Percentiles rank a stretch among this genome's conserved stretches.
phyloP scores from a whole-genome alignment of 345 rosid species.

The Heritiera fomes region DNA sequence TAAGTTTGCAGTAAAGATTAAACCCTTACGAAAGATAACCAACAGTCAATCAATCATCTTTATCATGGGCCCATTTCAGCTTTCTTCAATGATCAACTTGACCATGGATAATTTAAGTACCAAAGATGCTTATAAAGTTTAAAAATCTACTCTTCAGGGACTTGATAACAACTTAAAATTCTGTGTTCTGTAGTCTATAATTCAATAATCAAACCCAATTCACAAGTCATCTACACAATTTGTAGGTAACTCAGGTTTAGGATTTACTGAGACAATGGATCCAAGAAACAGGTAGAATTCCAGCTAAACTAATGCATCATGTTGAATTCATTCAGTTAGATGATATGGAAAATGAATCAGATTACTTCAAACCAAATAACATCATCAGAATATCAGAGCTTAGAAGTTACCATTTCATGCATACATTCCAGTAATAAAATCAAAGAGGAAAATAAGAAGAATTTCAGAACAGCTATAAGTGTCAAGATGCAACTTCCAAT shows the following conservation, averaged over 20 bases:
- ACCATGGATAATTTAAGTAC: no score
- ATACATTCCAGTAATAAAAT: neutral
- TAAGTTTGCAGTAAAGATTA: neutral
- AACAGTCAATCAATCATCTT: neutral
- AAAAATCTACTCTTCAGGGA: no score
- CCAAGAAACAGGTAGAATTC: neutral
- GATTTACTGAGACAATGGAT: neutral
- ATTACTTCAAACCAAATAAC: neutral
- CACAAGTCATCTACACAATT: neutral
- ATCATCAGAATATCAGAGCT: neutral
- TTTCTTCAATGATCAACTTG: neutral
- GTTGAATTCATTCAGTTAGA: neutral
- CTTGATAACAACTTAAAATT: neutral
- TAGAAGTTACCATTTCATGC: neutral
- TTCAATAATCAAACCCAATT: neutral
- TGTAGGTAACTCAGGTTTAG: neutral
- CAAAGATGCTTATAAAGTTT: no score
- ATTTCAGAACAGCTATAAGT: neutral
- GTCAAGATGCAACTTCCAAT: neutral
- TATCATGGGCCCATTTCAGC: no score
- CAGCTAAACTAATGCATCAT: neutral
- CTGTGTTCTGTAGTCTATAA: neutral
- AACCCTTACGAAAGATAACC: neutral
- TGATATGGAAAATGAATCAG: neutral
- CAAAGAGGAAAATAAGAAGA: neutral